Conservation (phyloP, 2,329 filamentous ascomycete genomes). For the Stylonectria norvegica region DNA sequence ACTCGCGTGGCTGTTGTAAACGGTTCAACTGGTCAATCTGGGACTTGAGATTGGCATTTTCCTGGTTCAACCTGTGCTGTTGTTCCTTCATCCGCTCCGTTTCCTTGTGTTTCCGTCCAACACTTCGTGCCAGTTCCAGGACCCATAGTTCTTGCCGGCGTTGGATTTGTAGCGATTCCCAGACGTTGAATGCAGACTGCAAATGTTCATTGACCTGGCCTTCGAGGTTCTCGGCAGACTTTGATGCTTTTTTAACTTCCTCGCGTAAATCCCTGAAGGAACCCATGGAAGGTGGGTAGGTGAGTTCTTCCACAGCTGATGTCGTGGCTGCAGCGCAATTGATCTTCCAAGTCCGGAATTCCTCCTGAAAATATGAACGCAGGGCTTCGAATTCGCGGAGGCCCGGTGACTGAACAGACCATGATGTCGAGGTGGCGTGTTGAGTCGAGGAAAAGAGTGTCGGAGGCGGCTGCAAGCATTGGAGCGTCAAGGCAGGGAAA, state of each 20-base stretch:
- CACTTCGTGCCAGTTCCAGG: slow-evolving; percentile 57
- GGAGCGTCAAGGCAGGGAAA: slow-evolving; percentile 80
- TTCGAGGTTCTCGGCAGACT: slow-evolving; percentile 58
- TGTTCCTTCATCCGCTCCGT: slow-evolving; percentile 48
- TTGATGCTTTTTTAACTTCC: slow-evolving; percentile 46
- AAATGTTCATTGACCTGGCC: slow-evolving; percentile 71
- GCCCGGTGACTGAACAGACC: slow-evolving; percentile 74
- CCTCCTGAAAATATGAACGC: slow-evolving; percentile 60
- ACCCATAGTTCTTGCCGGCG: slow-evolving; percentile 59
- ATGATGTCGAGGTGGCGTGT: slow-evolving; percentile 73
- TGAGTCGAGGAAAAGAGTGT: slow-evolving; percentile 80
- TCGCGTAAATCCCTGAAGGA: slow-evolving; percentile 43
- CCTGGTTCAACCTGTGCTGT: slow-evolving; percentile 52
- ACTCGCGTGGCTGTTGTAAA: slow-evolving; percentile 59
- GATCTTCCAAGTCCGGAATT: slow-evolving; percentile 64
- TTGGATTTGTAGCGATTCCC: slow-evolving; percentile 60
- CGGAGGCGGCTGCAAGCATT: slow-evolving; percentile 74
- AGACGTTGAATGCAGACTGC: slow-evolving; percentile 72
- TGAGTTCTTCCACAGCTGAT: slow-evolving; percentile 48
- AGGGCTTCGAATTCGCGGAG: slow-evolving; percentile 72
- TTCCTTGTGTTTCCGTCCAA: slow-evolving; percentile 56
- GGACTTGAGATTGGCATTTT: slow-evolving; percentile 52
- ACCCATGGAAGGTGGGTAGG: slow-evolving; percentile 43
- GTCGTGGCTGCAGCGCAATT: slow-evolving; percentile 50
- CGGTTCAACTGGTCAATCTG: slow-evolving; percentile 59